These are phyloP conservation scores for Syzygium syzygioides DNA, from an alignment of 441 rosid species.

Conservation along the genomic window DNA sequence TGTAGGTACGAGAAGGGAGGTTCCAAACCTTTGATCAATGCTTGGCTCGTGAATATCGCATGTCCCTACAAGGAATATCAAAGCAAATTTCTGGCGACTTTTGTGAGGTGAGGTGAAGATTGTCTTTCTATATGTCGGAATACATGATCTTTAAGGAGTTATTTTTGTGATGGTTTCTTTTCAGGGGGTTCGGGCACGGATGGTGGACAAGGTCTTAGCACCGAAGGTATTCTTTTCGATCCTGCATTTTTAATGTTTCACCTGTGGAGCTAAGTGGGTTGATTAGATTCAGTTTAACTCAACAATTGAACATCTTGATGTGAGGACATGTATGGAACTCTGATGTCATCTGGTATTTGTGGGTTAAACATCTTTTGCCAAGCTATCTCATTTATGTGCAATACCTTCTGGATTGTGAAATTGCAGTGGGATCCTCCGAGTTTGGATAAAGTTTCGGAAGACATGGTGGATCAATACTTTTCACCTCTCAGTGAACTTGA, in stretches of 20 bases:
- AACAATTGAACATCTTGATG: neutral
- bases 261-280: neutral
- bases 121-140: neutral
- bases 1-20: conserved; percentile 81
- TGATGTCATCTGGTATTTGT: neutral
- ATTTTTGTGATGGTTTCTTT: neutral
- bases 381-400: neutral
- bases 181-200: conserved; percentile 81
- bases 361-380: neutral
- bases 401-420: neutral
- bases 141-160: neutral
- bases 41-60: conserved; percentile 71
- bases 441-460: conserved; percentile 60
- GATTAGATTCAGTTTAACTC: neutral
- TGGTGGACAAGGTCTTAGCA: conserved; percentile 69
- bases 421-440: conserved; percentile 86
- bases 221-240: conserved; percentile 45
- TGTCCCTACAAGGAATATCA: conserved; percentile 70
- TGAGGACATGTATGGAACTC: neutral
- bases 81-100: conserved; percentile 51
- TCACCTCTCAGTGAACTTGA: conserved; percentile 46
- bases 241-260: neutral
- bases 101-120: conserved; percentile 48
- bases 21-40: conserved; percentile 75
- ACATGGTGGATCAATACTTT: conserved; percentile 86